These are phyloP conservation scores for Globisporangium megalacanthum DNA, from an alignment of 352 stramenopile genomes.

Conservation along the genomic window DNA sequence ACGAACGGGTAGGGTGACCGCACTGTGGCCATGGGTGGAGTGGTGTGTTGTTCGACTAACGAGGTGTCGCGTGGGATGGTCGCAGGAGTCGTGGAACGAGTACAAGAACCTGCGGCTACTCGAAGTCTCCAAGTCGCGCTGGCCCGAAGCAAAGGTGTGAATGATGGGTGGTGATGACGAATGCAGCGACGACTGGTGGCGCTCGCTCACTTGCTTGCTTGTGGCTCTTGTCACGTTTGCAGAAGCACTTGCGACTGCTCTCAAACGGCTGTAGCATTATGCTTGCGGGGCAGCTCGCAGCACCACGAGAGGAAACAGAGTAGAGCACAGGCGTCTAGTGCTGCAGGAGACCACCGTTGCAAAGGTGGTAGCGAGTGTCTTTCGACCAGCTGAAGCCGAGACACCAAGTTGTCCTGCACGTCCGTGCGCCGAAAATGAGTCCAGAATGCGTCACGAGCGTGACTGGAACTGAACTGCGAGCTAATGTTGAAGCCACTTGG, in stretches of 20 bases:
- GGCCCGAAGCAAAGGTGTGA: conserved; percentile 52
- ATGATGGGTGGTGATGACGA: not conserved
- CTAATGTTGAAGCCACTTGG: not conserved
- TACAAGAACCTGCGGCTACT: conserved; percentile 63
- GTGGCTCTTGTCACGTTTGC: not conserved
- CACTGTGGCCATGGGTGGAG: not conserved
- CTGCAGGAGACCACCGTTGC: not conserved
- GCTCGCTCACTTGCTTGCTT: not conserved
- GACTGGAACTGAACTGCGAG: not conserved
- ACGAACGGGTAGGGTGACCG: not conserved
- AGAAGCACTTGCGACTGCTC: conserved; percentile 59
- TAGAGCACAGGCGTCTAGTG: not conserved
- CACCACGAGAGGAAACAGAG: not conserved
- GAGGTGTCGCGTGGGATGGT: not conserved
- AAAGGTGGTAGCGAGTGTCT: not conserved
- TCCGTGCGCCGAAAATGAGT: conserved; percentile 10
- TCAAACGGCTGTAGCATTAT: conserved; percentile 81
- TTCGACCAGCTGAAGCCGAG: conserved; percentile 6
- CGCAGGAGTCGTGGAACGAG: conserved; percentile 56
- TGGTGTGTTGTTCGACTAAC: not conserved
- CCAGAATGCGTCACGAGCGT: conserved; percentile 14
- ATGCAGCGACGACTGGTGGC: not conserved
- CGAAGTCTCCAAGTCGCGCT: conserved; percentile 63
- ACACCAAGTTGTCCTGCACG: not conserved
- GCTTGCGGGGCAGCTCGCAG: conserved; percentile 15